Evolutionary conservation across 352 stramenopile species (phyloP), one percentile per base, ranked within the genome.

Genomic region (Sclerospora graminicola): DNA sequence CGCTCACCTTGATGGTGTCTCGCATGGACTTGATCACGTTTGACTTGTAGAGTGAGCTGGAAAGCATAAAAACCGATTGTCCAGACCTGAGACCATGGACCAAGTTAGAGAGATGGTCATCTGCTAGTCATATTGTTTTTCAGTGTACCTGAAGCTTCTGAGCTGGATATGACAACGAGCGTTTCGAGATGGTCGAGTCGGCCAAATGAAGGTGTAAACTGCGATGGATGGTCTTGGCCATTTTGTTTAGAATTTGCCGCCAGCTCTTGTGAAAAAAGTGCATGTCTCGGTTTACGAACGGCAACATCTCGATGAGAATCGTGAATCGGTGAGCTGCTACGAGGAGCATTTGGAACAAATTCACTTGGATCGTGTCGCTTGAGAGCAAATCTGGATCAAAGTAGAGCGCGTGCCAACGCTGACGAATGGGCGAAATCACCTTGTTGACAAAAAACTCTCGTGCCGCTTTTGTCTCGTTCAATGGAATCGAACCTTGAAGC

Each of bases 381-480:
- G 51, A 45, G 0, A 84, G 56, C 15, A 82, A 32, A 0, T 43
- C 44, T 0, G 61, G 19, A 36, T 85, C 73, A 30, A 86, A 84
- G 44, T 75, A 83, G 16, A 88, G 44, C 27, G 67, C 48, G 29
- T 88, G 76, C 70, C 72, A 88, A 15, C 76, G 68, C 52, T 85
- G 76, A 11, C 69, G 66, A 37, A 84, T 59, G 4, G 76, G 58
- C 21, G 73, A 68, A 5, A 88, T 49, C 26, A 82, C 63, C 46
- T 84, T 85, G 46, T 52, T 67, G 4, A 85, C 70, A 26, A 88
- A 80, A 33, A 83, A 69, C n/a, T 47, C 20, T 1, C 61, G 48
- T 7, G 70, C 45, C 2, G 54, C 44, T 33, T 83, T 82, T 5
- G 63, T 68, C 24, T 84, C 76, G 46, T 84, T 66, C 0, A 85